Base-by-base conservation (phyloP, 108 stramenopile genomes). In the Cyclotella cryptica region DNA sequence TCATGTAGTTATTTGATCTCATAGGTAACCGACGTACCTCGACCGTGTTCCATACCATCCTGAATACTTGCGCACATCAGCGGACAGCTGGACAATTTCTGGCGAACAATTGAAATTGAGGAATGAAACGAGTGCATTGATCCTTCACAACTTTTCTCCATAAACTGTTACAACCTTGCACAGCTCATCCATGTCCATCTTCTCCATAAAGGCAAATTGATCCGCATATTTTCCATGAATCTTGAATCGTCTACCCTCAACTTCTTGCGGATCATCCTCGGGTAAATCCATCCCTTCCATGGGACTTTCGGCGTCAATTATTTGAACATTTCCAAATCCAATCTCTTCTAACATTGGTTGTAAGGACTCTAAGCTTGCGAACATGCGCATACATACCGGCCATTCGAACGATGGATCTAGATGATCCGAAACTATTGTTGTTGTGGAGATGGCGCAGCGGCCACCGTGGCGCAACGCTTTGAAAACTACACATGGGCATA, bases 341-440 rank as follows among this genome's bases (percentile, higher is more conserved):
- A 90, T 52, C n/a, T 67, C 55, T 59, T 90, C 84, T 27, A 86
- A 88, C 76, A 93, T 87, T 40, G 89, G 87, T 64, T 85, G 24
- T 13, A 93, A 54, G 3, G 88, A 78, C 13, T 87, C 80, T 77
- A 88, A 81, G 17, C 66, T 58, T 26, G 86, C 81, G 59, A 93
- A 93, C 88, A 90, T 88, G 52, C 79, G 72, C 89, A 93, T 89
- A 66, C 92, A 93, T 42, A 90, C 64, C 17, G 92, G 92, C 92
- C 92, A 93, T 60, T 87, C 59, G 22, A 88, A 84, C 41, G 85
- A 88, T 18, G 77, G 79, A 46, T 86, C 79, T 43, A 92, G 79
- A 17, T 78, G 69, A 35, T 85, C 80, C 11, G 81, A 64, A 1
- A 78, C 75, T 0, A 84, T 87, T 54, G 88, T 88, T 12, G 91